Base-by-base conservation (phyloP, 1,284 basidiomycete species). In the Heterobasidion irregulare region DNA sequence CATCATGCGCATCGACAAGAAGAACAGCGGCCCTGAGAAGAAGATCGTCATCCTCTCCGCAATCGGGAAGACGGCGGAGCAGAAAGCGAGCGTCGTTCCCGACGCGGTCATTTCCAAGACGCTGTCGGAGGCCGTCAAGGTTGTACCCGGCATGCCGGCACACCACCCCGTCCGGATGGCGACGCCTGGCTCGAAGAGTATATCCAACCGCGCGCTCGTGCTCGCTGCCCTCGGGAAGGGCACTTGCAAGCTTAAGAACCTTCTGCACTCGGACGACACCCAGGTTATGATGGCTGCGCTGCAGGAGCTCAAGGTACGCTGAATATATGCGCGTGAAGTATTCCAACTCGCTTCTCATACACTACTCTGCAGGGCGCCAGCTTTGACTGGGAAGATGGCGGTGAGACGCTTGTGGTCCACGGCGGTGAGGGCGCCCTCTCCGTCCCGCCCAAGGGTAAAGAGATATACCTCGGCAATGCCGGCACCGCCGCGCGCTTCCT, bases 221-320 rank as follows among this genome's bases (percentile, higher is more conserved):
- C 83, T 99, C 19, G 96, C 97, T 8, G 94, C 97, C 0, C 82
- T 99, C 13, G 92, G 85, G 0, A 82, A 80, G 48, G 96, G 96
- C 12, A 94, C 89, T 0, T 97, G 94, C 71, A 80, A 87, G 56
- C 75, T 99, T 52, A 88, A 79, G 70, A 98, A 98, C 66, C 75
- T 98, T 15, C 77, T 99, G 46, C 95, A 98, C 69, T 98, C 94
- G 8, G 96, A 99, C 66, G 96, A 99, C 69, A 99, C 96, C 0
- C 93, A 94, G 63, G 96, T 99, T 56, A 99, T 99, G 97, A 98
- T 99, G 94, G 79, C 86, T 15, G 93, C 94, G 32, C 76, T 98
- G 16, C 77, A 84, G 50, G 92, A 94, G 56, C 83, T 99, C 59
- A 86, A 93, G 76, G 90, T 89, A 59, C 51, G 75, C 64, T 50